phyloP scores from a whole-genome alignment of 2,329 filamentous ascomycete species.

The Ascochyta koolunga region DNA sequence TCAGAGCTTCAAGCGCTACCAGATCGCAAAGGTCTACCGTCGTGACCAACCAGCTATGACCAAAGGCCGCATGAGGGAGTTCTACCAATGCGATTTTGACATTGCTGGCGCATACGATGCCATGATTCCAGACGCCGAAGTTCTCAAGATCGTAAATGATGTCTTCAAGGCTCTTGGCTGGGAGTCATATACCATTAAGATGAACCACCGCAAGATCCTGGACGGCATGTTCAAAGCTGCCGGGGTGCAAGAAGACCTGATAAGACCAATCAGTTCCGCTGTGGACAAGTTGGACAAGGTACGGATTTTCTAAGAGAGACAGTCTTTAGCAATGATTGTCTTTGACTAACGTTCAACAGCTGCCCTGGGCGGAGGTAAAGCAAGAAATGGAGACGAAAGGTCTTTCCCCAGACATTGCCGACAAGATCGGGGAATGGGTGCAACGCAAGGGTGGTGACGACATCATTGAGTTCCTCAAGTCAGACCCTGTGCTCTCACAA shows the following conservation, averaged over 20 bases:
- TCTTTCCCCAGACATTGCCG: constrained; percentile 74
- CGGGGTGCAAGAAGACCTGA: constrained; percentile 85
- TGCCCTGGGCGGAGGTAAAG: constrained; percentile 84
- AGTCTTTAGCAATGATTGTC: not conserved
- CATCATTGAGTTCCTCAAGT: constrained; percentile 59
- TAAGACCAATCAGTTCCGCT: constrained; percentile 86
- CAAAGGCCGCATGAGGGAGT: constrained; percentile 92
- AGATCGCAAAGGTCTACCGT: constrained; percentile 91
- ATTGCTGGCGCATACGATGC: constrained; percentile 84
- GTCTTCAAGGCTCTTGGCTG: constrained; percentile 82
- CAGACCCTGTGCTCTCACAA: constrained; percentile 52
- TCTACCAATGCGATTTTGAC: constrained; percentile 97
- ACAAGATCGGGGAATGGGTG: constrained; percentile 88
- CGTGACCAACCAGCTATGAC: constrained; percentile 79
- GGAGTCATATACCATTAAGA: constrained; percentile 82
- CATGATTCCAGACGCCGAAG: constrained; percentile 92
- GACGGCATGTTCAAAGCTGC: constrained; percentile 92
- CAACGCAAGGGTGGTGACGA: constrained; percentile 76
- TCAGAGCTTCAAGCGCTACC: constrained; percentile 88
- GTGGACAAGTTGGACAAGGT: constrained; percentile 96
- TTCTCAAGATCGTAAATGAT: constrained; percentile 82
- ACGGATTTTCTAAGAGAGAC: not conserved
- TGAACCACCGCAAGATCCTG: constrained; percentile 93
- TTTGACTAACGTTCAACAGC: constrained; percentile 34
- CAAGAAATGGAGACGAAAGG: constrained; percentile 97